Evolutionary conservation across 805 yeast species (phyloP), one percentile per base, ranked within the genome.

Genomic region (Metschnikowia aberdeeniae): DNA sequence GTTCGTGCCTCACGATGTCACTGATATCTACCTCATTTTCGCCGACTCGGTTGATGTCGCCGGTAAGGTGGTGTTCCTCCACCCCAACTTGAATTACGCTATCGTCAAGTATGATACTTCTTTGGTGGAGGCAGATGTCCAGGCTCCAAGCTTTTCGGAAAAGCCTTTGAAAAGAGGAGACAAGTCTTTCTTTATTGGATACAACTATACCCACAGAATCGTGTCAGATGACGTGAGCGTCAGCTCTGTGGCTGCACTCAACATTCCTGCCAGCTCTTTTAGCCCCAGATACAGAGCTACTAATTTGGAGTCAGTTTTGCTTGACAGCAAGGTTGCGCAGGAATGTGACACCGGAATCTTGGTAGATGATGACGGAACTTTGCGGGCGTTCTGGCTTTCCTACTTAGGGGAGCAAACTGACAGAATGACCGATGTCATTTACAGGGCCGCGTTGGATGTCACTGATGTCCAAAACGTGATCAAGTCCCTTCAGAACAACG

Each of bases 41-140:
- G 96, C 97, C 4, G 96, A 90, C 51, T 84, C 95, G 1, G 78
- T 87, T 19, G 80, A 83, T 52, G 76, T 89, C 11, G 88, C 95
- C 0, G 97, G 84, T 1, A 73, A 80, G 51, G 93, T 89, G 22
- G 81, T 81, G 19, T 90, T 89, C 55, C 68, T 88, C 57, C 97
- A 89, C 60, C 97, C 97, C 29, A 80, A 87, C 31, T 87, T 84
- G 55, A 89, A 89, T 54, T 89, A 85, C 63, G 89, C 95, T 1
- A 79, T 89, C 45, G 72, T 90, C 22, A 79, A 86, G 61, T 90
- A 88, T 62, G 95, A 90, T 60, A 89, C 96, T 7, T 57, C 70
- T 4, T 66, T 88, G 41, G 84, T 90, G 12, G 61, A 76, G 19
- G 90, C 95, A 2, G 85, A 84, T 34, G 78, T 88, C 7, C 66